Evolutionary conservation across 2,329 filamentous ascomycete species (phyloP).

Genomic region (Ophiosphaerella narmari): DNA sequence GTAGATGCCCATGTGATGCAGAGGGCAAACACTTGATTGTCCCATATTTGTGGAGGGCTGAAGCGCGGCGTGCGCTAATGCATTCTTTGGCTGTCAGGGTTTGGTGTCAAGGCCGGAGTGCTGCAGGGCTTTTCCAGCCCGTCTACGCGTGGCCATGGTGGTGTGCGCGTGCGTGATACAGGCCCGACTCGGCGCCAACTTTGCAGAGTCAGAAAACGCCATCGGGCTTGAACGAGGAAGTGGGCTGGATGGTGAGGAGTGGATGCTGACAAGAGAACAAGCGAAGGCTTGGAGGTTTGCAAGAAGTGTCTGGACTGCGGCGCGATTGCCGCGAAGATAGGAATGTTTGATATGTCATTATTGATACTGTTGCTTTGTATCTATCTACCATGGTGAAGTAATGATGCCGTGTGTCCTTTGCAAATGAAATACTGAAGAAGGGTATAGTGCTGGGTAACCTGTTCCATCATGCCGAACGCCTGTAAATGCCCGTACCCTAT

Average conservation of each 20-base stretch:
- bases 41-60: background rate
- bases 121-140: background rate
- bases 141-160: background rate
- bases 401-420: background rate
- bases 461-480: constrained; percentile 8
- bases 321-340: background rate
- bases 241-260: too few relatives aligned
- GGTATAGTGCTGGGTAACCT: constrained; percentile 5
- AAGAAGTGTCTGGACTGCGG: background rate
- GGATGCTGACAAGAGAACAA: background rate
- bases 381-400: background rate
- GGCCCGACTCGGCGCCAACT: too few relatives aligned
- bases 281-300: background rate
- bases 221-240: too few relatives aligned
- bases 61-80: background rate
- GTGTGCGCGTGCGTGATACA: background rate
- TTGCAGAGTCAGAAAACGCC: too few relatives aligned
- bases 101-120: background rate
- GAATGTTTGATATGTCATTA: background rate
- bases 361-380: background rate
- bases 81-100: background rate
- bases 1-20: background rate
- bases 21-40: background rate
- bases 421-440: constrained; percentile 6
- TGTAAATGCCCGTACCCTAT: constrained; percentile 7